Conservation (phyloP, 352 stramenopile genomes). For the Phytophthora cajani region DNA sequence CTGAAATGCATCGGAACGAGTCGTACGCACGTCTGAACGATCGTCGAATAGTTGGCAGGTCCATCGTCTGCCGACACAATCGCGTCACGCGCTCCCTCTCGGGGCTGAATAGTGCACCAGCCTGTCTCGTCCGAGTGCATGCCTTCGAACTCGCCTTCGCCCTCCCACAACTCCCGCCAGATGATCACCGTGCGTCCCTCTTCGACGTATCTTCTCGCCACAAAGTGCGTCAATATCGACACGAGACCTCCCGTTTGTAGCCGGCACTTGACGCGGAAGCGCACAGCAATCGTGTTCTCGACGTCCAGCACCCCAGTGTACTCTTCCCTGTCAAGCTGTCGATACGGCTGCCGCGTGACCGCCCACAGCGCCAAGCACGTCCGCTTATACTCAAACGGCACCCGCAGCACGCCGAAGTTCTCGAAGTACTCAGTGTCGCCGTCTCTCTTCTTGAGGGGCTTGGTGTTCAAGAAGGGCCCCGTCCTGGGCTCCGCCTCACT, state of each 20-base stretch:
- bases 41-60: background rate
- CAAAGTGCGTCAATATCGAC: conserved; percentile 27
- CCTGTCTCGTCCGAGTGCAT: conserved; percentile 36
- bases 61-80: background rate
- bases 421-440: conserved; percentile 35
- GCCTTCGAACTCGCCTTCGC: conserved; percentile 28
- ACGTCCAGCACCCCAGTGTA: conserved; percentile 16
- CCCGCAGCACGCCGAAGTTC: conserved; percentile 19
- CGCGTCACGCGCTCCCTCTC: background rate
- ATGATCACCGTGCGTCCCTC: conserved; percentile 53
- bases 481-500: conserved; percentile 7
- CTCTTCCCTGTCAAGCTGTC: conserved; percentile 28
- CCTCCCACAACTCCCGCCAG: conserved; percentile 57
- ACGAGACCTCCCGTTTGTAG: conserved; percentile 20
- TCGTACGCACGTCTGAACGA: conserved; percentile 30
- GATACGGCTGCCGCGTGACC: conserved; percentile 22
- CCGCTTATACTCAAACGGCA: conserved; percentile 22
- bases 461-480: conserved; percentile 20
- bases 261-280: conserved; percentile 23
- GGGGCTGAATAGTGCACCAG: conserved; percentile 23
- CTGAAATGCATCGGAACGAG: conserved; percentile 36
- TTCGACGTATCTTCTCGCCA: conserved; percentile 54
- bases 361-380: conserved; percentile 22
- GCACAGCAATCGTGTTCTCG: conserved; percentile 23
- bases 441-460: conserved; percentile 20